These are phyloP conservation scores for Serpula lacrymans DNA, from an alignment of 768 basidiomycete genomes.

Conservation along the genomic window DNA sequence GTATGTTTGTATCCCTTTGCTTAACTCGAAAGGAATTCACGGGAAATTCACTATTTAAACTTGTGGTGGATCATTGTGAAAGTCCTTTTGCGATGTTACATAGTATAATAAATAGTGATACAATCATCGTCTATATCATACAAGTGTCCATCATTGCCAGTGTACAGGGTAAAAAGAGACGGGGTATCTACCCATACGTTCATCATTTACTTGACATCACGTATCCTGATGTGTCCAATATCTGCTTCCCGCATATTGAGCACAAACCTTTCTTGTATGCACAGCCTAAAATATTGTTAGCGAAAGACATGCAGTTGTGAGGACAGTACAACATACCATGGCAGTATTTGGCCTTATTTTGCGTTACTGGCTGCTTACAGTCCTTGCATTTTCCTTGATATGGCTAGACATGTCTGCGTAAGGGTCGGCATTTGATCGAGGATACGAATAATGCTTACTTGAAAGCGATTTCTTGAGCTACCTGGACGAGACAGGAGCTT, in stretches of 20 bases:
- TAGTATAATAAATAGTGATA: no score
- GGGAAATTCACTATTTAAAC: no score
- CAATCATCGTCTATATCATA: no score
- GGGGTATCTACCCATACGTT: no score
- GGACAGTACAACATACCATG: conserved; percentile 56
- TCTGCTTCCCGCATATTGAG: conserved; percentile 84
- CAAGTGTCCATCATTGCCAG: no score
- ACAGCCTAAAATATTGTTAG: conserved; percentile 52
- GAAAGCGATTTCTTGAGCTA: conserved; percentile 72
- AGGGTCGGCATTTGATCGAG: conserved; percentile 11
- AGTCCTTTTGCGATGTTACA: no score
- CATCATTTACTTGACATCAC: conserved; percentile 79
- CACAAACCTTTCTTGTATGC: conserved; percentile 86
- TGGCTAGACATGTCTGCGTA: conserved; percentile 45
- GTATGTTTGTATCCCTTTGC: no score
- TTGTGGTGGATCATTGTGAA: no score
- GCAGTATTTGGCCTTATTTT: conserved; percentile 87
- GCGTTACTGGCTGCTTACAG: conserved; percentile 79
- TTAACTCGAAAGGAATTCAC: no score
- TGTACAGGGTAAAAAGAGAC: no score
- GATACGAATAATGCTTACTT: conserved; percentile 42
- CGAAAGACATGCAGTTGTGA: conserved; percentile 2
- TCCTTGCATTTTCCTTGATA: conserved; percentile 87
- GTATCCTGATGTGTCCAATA: conserved; percentile 80
- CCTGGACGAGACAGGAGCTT: conserved; percentile 72